Evolutionary conservation across 169 alveolate genomes (phyloP).

Genomic region (Cystoisospora suis): DNA sequence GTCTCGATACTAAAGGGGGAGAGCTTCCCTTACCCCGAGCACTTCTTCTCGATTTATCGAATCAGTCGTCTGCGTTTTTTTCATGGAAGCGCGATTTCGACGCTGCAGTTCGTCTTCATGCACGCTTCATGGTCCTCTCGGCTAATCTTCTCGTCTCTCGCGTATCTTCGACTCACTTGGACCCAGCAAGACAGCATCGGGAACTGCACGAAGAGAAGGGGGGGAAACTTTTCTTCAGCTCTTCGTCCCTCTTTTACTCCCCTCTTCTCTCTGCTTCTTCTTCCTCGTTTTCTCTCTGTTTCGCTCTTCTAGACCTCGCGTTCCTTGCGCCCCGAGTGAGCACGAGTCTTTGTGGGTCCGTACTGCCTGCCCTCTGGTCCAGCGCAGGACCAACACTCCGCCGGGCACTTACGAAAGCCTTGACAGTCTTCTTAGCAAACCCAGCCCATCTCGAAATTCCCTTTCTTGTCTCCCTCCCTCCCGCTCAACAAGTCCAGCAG

Average conservation of each 20-base stretch:
- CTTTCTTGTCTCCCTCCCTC: neutral
- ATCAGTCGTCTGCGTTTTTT: neutral
- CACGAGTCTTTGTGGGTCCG: neutral
- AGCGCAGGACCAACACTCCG: neutral
- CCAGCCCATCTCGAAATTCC: neutral
- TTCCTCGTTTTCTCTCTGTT: neutral
- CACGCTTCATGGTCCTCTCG: neutral
- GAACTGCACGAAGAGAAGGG: too few species aligned
- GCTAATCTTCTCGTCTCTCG: neutral
- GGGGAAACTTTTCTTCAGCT: neutral
- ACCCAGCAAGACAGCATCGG: too few species aligned
- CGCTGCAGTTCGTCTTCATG: slow-evolving; percentile 1
- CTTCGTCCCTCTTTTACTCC: neutral
- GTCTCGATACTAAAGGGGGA: neutral
- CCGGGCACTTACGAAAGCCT: neutral
- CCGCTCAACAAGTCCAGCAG: neutral
- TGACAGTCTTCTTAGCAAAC: neutral
- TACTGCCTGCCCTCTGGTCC: neutral
- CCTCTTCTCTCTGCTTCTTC: neutral
- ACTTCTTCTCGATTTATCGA: neutral
- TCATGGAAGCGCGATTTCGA: neutral
- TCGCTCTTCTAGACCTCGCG: neutral
- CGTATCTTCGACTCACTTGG: neutral
- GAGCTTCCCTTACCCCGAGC: neutral
- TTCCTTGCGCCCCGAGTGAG: slow-evolving; percentile 14